Base-by-base conservation (phyloP, 164 flowering plant species). In the Aristolochia contorta region DNA sequence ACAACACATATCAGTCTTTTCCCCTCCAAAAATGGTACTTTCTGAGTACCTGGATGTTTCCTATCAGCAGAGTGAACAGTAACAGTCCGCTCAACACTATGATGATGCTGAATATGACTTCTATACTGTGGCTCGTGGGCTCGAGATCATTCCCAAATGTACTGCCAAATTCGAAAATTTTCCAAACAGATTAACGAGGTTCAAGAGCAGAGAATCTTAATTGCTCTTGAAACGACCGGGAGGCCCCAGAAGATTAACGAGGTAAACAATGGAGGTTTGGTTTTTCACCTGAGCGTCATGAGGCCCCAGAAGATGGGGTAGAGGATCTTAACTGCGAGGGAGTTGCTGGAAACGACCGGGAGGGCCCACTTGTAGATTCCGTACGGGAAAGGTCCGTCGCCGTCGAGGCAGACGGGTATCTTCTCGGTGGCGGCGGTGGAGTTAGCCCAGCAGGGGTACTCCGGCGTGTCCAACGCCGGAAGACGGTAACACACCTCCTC, bases 281-380 rank as follows among this genome's bases (percentile, higher is more conserved):
- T n/a, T n/a, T n/a, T n/a, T 51, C 71, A 90, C 98, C 98, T 93
- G 54, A 93, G 92, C 19, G 89, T 85, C 89, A 88, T 81, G 25
- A 93, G 65, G 45, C 99, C 99, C 99, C 99, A 93, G 57, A 85
- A 90, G 9, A 93, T 87, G 47, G 99, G 97, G 69, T 93, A 93
- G 51, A 87, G 86, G 67, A 88, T 79, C 78, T 90, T 93, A 20
- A 93, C 88, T 24, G 80, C 76, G 6, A 84, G 20, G 18, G 97
- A 91, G 54, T 85, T 78, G 82, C 97, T 90, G 16, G 99, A 87
- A 62, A 93, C 74, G 46, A 90, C 95, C 0, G 96, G 97, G 53
- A 93, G 84, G 32, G 96, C 97, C 83, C 78, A 74, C 65, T 79
- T 54, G 63, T 93, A 90, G 63, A 93, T 93, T n/a, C 99, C 99